A percentile compares a stretch with the other conserved stretches of the same genome.
phyloP scores from a whole-genome alignment of 148 eudicot species.

The Nepenthes mirabilis region DNA sequence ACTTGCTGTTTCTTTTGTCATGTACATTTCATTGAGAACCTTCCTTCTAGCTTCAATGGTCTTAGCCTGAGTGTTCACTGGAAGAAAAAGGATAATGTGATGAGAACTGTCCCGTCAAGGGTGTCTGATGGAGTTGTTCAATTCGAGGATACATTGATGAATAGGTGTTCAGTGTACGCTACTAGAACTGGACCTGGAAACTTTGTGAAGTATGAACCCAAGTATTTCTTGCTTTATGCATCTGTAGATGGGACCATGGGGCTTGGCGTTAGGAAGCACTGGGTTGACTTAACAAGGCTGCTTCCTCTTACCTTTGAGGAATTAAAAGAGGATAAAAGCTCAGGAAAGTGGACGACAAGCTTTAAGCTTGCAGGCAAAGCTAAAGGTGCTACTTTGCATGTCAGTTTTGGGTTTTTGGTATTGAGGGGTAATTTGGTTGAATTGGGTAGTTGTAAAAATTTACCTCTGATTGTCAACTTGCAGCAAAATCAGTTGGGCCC shows the following conservation, averaged over 20 bases:
- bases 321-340: conserved; percentile 49
- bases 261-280: conserved; percentile 62
- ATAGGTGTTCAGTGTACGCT: conserved; percentile 42
- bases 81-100: conserved; percentile 40
- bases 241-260: conserved; percentile 33
- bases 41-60: conserved; percentile 34
- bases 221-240: conserved; percentile 46
- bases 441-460: conserved; percentile 15
- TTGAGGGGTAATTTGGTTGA: conserved; percentile 26
- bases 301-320: conserved; percentile 78
- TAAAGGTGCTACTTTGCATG: conserved; percentile 57
- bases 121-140: conserved; percentile 41
- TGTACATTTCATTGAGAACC: conserved; percentile 52
- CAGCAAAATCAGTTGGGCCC: conserved; percentile 12
- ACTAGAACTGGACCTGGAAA: conserved; percentile 37
- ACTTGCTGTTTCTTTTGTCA: conserved; percentile 64
- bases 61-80: conserved; percentile 38
- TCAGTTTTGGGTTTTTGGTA: conserved; percentile 61
- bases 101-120: conserved; percentile 29
- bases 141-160: conserved; percentile 66
- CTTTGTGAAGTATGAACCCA: conserved; percentile 67
- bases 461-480: conserved; percentile 18
- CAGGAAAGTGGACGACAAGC: conserved; percentile 76
- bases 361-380: conserved; percentile 67
- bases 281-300: conserved; percentile 73